Conservation (phyloP, 352 stramenopile genomes). For the Pythium pyrilobum region DNA sequence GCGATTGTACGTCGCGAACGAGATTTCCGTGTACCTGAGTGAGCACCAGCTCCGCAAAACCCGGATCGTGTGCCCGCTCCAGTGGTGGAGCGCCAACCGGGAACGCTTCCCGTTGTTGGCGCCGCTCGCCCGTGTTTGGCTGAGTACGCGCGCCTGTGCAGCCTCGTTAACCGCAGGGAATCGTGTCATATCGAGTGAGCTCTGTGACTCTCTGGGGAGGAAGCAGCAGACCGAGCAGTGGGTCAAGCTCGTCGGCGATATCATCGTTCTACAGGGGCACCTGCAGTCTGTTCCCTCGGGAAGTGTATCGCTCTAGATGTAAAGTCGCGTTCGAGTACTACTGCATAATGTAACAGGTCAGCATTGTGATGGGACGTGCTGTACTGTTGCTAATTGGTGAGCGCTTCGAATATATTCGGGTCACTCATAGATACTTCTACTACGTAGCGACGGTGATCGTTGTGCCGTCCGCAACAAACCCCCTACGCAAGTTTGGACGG, state of each 20-base stretch:
- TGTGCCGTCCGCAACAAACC: neutral
- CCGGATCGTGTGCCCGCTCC: slow-evolving; percentile 32
- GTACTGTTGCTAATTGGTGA: no score
- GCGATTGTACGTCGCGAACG: slow-evolving; percentile 27
- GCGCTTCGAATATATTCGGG: no score
- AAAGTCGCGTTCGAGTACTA: no score
- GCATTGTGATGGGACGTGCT: no score
- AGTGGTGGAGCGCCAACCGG: slow-evolving; percentile 40
- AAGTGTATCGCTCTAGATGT: slow-evolving; percentile 3
- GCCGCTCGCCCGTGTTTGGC: slow-evolving; percentile 33
- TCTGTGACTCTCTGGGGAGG: slow-evolving; percentile 10
- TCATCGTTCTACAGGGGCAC: slow-evolving; percentile 3
- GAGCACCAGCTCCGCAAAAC: slow-evolving; percentile 42
- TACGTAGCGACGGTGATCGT: neutral
- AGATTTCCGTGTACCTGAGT: slow-evolving; percentile 33
- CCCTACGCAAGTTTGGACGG: slow-evolving; percentile 27
- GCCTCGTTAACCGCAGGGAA: neutral
- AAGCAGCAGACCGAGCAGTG: slow-evolving; percentile 3
- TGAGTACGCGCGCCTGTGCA: slow-evolving; percentile 21
- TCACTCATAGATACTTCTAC: no score
- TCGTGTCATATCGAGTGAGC: neutral
- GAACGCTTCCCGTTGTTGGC: slow-evolving; percentile 38
- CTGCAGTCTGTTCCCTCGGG: neutral
- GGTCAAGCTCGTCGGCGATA: slow-evolving; percentile 2
- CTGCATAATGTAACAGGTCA: no score